phyloP scores from a whole-genome alignment of 2,329 filamentous ascomycete species.

The Phoma herbarum region DNA sequence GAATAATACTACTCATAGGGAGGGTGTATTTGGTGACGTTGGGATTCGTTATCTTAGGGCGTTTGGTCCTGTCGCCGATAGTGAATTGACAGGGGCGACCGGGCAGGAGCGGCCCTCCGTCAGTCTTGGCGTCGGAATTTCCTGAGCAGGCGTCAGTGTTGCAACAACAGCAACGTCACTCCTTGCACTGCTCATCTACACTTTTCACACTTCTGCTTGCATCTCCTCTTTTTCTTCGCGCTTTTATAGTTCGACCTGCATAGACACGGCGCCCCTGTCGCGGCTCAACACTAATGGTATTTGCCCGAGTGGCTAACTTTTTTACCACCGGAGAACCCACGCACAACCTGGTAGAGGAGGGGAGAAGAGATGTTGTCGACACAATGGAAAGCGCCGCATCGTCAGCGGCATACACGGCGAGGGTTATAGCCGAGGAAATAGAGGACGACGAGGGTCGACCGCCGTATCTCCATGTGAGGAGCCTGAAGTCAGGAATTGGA shows the following conservation, averaged over 20 bases:
- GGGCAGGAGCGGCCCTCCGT: constrained; percentile 17
- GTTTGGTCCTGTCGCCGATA: constrained; percentile 26
- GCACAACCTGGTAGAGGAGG: constrained; percentile 52
- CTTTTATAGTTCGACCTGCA: neutral
- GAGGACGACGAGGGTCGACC: constrained; percentile 57
- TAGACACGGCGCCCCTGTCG: constrained; percentile 27
- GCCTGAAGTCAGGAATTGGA: constrained; percentile 11
- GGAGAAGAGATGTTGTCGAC: constrained; percentile 33
- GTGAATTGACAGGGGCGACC: constrained; percentile 21
- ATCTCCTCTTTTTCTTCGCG: constrained; percentile 4
- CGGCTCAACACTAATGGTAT: constrained; percentile 55
- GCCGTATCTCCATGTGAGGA: constrained; percentile 58
- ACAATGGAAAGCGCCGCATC: constrained; percentile 37
- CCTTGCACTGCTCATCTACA: constrained; percentile 21
- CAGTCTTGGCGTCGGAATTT: constrained; percentile 46
- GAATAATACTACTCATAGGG: neutral
- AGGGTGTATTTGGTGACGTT: neutral
- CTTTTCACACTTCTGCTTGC: constrained; percentile 14
- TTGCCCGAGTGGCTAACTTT: constrained; percentile 60
- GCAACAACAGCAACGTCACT: constrained; percentile 37
- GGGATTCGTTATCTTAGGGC: constrained; percentile 21
- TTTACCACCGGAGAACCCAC: constrained; percentile 50
- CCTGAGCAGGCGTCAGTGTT: constrained; percentile 28
- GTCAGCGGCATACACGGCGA: constrained; percentile 32
- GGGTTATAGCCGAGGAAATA: constrained; percentile 36